Evolutionary conservation across 1,284 basidiomycete species (phyloP).

Genomic region (Ganoderma lucidum): DNA sequence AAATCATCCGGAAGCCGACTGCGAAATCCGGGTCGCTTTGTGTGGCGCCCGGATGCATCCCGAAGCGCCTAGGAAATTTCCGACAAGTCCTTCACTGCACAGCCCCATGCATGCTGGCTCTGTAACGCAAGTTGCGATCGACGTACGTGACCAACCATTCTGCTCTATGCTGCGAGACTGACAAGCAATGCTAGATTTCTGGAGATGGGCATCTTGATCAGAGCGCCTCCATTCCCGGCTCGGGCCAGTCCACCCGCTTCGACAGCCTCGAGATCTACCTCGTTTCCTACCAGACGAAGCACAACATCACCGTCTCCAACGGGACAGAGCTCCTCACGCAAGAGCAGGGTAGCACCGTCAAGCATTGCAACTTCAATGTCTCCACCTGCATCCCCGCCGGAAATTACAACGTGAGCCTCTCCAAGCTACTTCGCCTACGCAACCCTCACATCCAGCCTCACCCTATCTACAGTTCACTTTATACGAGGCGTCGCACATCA

Average conservation of each 20-base stretch:
- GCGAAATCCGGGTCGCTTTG: too few species aligned
- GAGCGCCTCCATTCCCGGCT: conserved; percentile 48
- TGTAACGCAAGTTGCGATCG: conserved; percentile 52
- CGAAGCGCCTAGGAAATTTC: too few species aligned
- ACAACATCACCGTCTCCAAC: conserved; percentile 57
- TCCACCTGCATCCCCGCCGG: conserved; percentile 54
- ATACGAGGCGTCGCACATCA: conserved; percentile 54
- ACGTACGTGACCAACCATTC: conserved; percentile 42
- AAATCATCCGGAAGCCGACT: too few species aligned
- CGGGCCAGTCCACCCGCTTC: conserved; percentile 50
- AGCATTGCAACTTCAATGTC: conserved; percentile 54
- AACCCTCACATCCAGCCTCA: background rate
- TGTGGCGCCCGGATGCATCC: too few species aligned
- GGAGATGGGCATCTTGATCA: conserved; percentile 55
- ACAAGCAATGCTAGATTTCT: conserved; percentile 46
- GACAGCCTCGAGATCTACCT: conserved; percentile 58
- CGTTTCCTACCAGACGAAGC: conserved; percentile 49
- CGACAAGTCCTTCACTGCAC: background rate
- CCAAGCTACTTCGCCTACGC: conserved; percentile 19
- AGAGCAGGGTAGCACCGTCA: conserved; percentile 55
- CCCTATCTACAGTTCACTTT: conserved; percentile 50
- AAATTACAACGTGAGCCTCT: conserved; percentile 53
- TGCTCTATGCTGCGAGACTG: background rate
- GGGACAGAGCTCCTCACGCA: conserved; percentile 49
- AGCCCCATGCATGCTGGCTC: conserved; percentile 46